Evolutionary conservation across 345 rosid species (phyloP), one percentile per base, ranked within the genome.

Genomic region (Durio zibethinus): DNA sequence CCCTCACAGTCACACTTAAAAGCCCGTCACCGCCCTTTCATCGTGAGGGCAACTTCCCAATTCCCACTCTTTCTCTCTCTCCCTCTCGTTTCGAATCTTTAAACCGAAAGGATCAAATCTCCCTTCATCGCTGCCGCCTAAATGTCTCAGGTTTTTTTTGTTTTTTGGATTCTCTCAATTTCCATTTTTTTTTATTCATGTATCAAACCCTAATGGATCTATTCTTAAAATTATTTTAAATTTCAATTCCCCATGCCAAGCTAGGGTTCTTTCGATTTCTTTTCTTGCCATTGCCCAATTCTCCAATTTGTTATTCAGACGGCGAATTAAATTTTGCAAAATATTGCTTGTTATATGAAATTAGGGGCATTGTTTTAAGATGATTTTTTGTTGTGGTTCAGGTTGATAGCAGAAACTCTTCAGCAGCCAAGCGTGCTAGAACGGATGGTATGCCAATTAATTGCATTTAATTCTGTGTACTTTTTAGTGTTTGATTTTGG

Each of bases 391-490:
- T 43, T 16, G 48, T 23, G 62, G 66, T 82, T 61, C 85, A 96
- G 99, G 94, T 96, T 73, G 99, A 96, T 82, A 92, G 82, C 89
- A 89, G 98, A 83, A 96, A 96, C 74, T 92, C 99, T 3, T 94
- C 97, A 7, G 99, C 99, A 0, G 91, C 97, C 38, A 96, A 93
- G 89, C 98, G 98, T 23, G 99, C 99, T 38, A 90, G 98, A 84
- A 96, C 99, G 42, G 99, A 96, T 74, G 99, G 99, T 96, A 87
- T 48, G 80, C 1, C 21, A 23, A 11, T 75, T 50, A 16, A 76
- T 72, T 78, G 50, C 14, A n/a, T 50, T 29, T 20, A 40, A 29
- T 20, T 48, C 38, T n/a, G 48, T 54, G 8, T 10, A 7, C 10
- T 29, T 15, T 64, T n/a, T 8, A 57, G n/a, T 35, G 20, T 31